Percentiles rank a stretch among this genome's conserved stretches.
Conservation (phyloP, 805 yeast genomes). For the Saccharomycopsis selenospora region DNA sequence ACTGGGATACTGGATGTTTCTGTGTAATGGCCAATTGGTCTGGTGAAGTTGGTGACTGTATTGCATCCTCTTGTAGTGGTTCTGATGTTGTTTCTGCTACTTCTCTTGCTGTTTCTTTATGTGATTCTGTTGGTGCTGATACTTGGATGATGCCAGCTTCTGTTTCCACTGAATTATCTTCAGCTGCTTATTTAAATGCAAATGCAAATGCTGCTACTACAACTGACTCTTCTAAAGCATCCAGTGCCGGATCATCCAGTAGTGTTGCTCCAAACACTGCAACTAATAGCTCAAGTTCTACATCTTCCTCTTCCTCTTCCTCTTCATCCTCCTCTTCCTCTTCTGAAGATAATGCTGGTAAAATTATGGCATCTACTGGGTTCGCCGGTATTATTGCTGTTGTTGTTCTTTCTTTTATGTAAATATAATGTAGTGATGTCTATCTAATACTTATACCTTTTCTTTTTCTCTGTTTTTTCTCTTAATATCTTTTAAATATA, state of each 20-base stretch:
- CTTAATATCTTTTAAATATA: no score
- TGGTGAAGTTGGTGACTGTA: constrained; percentile 37
- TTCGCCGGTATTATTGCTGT: neutral
- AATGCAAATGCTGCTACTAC: neutral
- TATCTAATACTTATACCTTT: no score
- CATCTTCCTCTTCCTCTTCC: neutral
- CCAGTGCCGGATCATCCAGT: constrained; percentile 2
- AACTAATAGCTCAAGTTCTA: neutral
- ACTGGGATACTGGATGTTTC: constrained; percentile 46
- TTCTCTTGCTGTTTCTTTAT: constrained; percentile 36
- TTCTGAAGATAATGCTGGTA: neutral
- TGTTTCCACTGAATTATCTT: constrained; percentile 28
- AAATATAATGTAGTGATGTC: no score
- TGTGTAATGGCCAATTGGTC: constrained; percentile 44
- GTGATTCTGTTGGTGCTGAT: constrained; percentile 36
- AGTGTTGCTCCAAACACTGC: neutral
- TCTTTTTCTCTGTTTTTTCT: no score
- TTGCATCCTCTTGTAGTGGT: constrained; percentile 34
- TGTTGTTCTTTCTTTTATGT: neutral
- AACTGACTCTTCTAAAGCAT: neutral
- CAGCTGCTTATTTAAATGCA: constrained; percentile 24
- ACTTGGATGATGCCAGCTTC: constrained; percentile 41
- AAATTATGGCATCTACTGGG: neutral
- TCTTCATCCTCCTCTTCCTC: neutral
- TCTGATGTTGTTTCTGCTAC: constrained; percentile 34